phyloP scores from a whole-genome alignment of 805 yeast species.

The Yarrowia alimentaria region DNA sequence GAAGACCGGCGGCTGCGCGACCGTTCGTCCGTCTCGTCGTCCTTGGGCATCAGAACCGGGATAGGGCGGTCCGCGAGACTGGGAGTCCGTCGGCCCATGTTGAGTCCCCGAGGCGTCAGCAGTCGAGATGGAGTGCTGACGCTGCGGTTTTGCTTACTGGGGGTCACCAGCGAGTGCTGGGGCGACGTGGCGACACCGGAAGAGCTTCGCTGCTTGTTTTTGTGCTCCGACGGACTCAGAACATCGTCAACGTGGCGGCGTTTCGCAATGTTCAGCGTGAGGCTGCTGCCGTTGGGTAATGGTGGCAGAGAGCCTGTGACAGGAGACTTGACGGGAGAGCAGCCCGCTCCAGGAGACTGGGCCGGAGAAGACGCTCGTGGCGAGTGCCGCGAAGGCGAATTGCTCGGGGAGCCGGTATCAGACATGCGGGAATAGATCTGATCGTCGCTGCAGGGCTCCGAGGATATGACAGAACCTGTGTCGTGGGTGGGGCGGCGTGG shows the following conservation, averaged over 20 bases:
- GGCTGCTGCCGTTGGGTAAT: neutral
- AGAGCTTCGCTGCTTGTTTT: neutral
- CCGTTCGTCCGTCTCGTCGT: slow-evolving; percentile 2
- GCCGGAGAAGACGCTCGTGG: slow-evolving; percentile 9
- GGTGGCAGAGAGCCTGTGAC: slow-evolving; percentile 8
- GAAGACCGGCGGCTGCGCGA: neutral
- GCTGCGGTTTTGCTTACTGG: slow-evolving; percentile 9
- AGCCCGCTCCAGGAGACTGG: slow-evolving; percentile 1
- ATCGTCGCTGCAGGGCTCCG: too few species aligned
- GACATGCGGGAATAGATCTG: too few species aligned
- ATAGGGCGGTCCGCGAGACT: slow-evolving; percentile 15
- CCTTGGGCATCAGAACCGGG: slow-evolving; percentile 14
- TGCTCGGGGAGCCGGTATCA: neutral
- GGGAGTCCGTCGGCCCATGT: slow-evolving; percentile 12
- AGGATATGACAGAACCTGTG: too few species aligned
- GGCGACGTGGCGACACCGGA: too few species aligned
- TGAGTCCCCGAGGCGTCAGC: slow-evolving; percentile 9
- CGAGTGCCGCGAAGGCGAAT: slow-evolving; percentile 1
- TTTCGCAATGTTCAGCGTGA: slow-evolving; percentile 9
- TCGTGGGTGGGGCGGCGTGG: too few species aligned
- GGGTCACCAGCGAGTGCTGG: neutral
- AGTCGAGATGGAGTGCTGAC: slow-evolving; percentile 13
- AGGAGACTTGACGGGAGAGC: slow-evolving; percentile 23
- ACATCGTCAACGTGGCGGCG: slow-evolving; percentile 14
- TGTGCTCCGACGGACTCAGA: neutral